These are phyloP conservation scores for Nothophytophthora sp. DNA, from an alignment of 352 stramenopile genomes.

Conservation along the genomic window DNA sequence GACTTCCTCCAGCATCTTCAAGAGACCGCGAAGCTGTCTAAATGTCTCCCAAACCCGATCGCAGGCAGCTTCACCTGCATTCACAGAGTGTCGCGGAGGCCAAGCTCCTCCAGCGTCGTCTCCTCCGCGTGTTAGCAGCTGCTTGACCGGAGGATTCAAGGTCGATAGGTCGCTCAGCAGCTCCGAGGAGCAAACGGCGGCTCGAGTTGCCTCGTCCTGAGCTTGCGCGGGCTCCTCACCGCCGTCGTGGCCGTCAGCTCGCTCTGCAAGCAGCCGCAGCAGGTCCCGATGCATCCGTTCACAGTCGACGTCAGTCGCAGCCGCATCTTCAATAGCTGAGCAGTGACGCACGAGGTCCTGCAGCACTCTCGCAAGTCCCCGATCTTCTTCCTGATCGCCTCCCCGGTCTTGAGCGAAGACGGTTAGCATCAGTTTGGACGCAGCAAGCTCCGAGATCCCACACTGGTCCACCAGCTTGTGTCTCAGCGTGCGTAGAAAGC, in stretches of 20 bases:
- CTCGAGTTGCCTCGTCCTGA: background rate
- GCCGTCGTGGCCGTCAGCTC: background rate
- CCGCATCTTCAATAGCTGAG: constrained; percentile 5
- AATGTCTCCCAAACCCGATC: constrained; percentile 10
- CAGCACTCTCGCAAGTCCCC: constrained; percentile 6
- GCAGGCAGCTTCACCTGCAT: background rate
- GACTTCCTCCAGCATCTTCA: constrained; percentile 7
- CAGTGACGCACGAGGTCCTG: constrained; percentile 14
- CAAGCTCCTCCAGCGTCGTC: constrained; percentile 3
- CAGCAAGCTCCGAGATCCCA: constrained; percentile 11
- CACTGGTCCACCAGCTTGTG: constrained; percentile 19
- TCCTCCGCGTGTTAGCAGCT: no score
- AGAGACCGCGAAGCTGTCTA: constrained; percentile 1
- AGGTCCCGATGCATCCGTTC: constrained; percentile 8
- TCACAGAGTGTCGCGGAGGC: constrained; percentile 1
- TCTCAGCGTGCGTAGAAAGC: background rate
- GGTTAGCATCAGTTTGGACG: constrained; percentile 7
- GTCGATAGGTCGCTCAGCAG: constrained; percentile 29
- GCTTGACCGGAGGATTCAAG: no score
- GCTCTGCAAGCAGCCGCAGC: constrained; percentile 3
- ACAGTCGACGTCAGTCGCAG: background rate
- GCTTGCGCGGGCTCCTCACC: background rate
- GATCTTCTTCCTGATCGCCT: background rate
- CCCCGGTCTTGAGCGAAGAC: background rate
- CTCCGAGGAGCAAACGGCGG: constrained; percentile 13